Evolutionary conservation across 768 basidiomycete genomes (phyloP), one percentile per base, ranked within the genome.

Genomic region (Pleurotus tuoliensis): DNA sequence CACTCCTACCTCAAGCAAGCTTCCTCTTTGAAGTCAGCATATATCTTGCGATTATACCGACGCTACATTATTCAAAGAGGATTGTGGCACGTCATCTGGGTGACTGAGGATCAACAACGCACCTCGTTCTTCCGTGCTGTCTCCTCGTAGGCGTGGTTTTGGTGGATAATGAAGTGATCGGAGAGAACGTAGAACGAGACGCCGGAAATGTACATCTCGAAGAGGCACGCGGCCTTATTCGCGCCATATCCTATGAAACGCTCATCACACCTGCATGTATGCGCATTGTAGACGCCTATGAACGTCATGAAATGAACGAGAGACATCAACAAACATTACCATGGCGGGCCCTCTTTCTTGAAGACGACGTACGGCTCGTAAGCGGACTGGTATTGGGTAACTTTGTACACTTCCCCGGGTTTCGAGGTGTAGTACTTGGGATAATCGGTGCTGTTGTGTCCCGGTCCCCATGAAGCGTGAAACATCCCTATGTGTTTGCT

Each of bases 321-420:
- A 52, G 34, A 3, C 12, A 11, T 27, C 47, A 46, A 54, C 45
- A 39, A 59, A 37, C 18, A 76, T 38, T 60, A 89, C 90, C 90
- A 93, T 20, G 88, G 87, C 3, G 87, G 80, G 2, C 82, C 82
- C 61, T 89, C 79, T 60, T 86, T 89, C 70, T 81, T 87, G 65
- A 90, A 88, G 47, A 95, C 83, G 43, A 93, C 79, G 64, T 94
- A 95, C 13, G 93, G 93, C 64, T 95, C 93, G 66, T 95, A 95
- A 3, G 88, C 84, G 37, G 90, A 78, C 58, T 92, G 89, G 68
- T 94, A 94, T 51, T 76, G 75, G 13, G 80, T 82, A 12, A 92
- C 89, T 61, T 81, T 81, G 72, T 94, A 94, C 2, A 92, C 76
- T 56, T 83, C 81, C 37, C 87, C 87, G 0, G 84, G 76, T 57